Conservation (phyloP, 2,329 filamentous ascomycete genomes). For the Xylaria sp. region DNA sequence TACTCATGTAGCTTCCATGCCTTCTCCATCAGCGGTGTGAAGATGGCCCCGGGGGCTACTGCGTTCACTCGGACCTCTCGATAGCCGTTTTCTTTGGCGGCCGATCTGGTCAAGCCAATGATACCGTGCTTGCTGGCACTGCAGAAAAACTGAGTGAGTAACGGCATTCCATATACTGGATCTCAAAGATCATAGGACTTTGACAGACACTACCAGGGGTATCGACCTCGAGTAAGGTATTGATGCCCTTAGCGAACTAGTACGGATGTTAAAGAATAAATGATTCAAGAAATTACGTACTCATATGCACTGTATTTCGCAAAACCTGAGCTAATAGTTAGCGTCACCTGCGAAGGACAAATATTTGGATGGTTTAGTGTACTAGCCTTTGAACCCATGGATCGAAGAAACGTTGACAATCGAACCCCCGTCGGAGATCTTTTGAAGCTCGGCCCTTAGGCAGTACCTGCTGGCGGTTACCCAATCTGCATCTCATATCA, state of each 20-base stretch:
- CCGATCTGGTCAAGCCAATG: constrained; percentile 52
- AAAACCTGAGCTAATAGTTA: constrained; percentile 51
- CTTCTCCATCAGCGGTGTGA: constrained; percentile 61
- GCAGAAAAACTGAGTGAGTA: constrained; percentile 29
- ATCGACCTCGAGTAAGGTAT: background rate
- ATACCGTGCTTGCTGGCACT: constrained; percentile 44
- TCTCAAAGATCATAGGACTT: background rate
- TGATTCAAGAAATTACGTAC: constrained; percentile 27
- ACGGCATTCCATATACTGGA: background rate
- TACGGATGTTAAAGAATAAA: constrained; percentile 10
- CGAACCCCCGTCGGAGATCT: constrained; percentile 61
- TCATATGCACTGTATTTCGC: constrained; percentile 53
- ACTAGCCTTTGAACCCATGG: constrained; percentile 57
- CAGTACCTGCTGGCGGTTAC: constrained; percentile 51
- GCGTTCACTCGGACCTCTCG: constrained; percentile 59
- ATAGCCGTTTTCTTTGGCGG: constrained; percentile 53
- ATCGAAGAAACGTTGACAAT: constrained; percentile 69
- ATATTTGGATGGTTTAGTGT: constrained; percentile 48
- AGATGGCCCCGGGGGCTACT: constrained; percentile 60
- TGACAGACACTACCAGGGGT: background rate
- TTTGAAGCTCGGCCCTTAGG: constrained; percentile 57
- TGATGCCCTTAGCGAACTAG: background rate
- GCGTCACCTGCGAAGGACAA: constrained; percentile 22
- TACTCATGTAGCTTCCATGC: constrained; percentile 52
- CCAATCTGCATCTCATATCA: constrained; percentile 8